These are phyloP conservation scores for Xenosphaeropsis pyriputrescens DNA, from an alignment of 2,329 filamentous ascomycete genomes.

Conservation along the genomic window DNA sequence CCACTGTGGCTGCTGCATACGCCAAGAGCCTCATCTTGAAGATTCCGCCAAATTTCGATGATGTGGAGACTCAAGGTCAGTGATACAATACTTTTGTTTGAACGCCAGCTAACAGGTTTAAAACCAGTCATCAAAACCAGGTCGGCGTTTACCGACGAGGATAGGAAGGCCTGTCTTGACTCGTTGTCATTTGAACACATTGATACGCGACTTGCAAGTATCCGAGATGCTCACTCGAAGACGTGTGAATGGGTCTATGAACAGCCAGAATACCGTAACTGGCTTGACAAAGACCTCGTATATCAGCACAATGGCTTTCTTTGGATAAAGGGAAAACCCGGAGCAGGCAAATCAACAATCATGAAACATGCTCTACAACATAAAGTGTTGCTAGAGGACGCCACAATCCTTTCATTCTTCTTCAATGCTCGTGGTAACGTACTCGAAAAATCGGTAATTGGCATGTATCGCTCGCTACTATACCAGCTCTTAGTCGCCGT, in stretches of 20 bases:
- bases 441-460: slow-evolving; percentile 18
- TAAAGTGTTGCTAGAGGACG: too few species aligned
- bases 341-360: slow-evolving; percentile 28
- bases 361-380: slow-evolving; percentile 17
- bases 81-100: too few species aligned
- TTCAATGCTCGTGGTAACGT: slow-evolving; percentile 19
- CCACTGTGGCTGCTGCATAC: slow-evolving; percentile 9
- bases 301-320: slow-evolving; percentile 23
- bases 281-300: slow-evolving; percentile 17
- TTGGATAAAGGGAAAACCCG: slow-evolving; percentile 30
- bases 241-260: slow-evolving; percentile 26
- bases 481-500: slow-evolving; percentile 15
- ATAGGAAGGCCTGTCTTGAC: slow-evolving; percentile 9
- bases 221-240: slow-evolving; percentile 20
- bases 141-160: not conserved
- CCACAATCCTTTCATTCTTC: slow-evolving; percentile 15
- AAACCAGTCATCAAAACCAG: too few species aligned
- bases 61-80: too few species aligned
- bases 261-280: slow-evolving; percentile 17
- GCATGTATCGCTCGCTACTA: slow-evolving; percentile 21
- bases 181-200: slow-evolving; percentile 23
- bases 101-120: too few species aligned
- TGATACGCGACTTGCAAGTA: slow-evolving; percentile 18
- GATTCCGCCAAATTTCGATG: slow-evolving; percentile 4
- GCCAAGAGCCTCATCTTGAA: slow-evolving; percentile 10